These are phyloP conservation scores for Cyclotella choctawhatcheeana DNA, from an alignment of 108 stramenopile genomes.

Conservation along the genomic window DNA sequence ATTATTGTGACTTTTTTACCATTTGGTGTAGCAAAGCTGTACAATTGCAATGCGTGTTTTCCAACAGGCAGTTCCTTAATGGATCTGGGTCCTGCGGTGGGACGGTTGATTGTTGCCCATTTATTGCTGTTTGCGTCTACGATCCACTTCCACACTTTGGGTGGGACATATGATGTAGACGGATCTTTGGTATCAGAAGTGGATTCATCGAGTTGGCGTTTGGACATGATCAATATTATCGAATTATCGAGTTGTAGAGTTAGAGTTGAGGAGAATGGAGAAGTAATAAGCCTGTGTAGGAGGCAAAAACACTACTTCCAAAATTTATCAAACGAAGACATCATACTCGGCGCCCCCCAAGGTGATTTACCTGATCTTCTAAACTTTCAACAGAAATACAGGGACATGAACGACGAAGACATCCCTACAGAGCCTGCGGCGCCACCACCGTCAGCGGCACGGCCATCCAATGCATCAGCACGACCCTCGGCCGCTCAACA, in stretches of 20 bases:
- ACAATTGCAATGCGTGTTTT: constrained; percentile 78
- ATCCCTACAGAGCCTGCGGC: too few species aligned
- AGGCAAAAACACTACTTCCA: too few species aligned
- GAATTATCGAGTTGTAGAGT: too few species aligned
- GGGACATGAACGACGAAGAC: too few species aligned
- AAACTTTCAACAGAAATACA: too few species aligned
- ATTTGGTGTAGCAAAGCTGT: constrained; percentile 87
- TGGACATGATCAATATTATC: too few species aligned
- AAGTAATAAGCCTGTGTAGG: too few species aligned
- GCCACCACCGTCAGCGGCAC: neutral
- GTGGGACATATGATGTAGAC: constrained; percentile 30
- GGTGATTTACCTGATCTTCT: too few species aligned
- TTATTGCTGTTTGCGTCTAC: constrained; percentile 30
- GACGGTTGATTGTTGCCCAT: constrained; percentile 52
- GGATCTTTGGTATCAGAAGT: neutral
- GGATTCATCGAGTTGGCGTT: neutral
- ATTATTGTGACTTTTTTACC: constrained; percentile 87
- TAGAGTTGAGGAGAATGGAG: too few species aligned
- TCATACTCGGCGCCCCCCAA: too few species aligned
- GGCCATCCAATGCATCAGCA: neutral
- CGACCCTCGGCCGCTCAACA: neutral
- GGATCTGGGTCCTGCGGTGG: constrained; percentile 75
- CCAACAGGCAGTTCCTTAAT: constrained; percentile 65
- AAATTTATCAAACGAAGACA: too few species aligned
- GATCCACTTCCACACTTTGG: constrained; percentile 55